These are phyloP conservation scores for Ophiostoma himal-ulmi DNA, from an alignment of 2,329 filamentous ascomycete species.

Conservation along the genomic window DNA sequence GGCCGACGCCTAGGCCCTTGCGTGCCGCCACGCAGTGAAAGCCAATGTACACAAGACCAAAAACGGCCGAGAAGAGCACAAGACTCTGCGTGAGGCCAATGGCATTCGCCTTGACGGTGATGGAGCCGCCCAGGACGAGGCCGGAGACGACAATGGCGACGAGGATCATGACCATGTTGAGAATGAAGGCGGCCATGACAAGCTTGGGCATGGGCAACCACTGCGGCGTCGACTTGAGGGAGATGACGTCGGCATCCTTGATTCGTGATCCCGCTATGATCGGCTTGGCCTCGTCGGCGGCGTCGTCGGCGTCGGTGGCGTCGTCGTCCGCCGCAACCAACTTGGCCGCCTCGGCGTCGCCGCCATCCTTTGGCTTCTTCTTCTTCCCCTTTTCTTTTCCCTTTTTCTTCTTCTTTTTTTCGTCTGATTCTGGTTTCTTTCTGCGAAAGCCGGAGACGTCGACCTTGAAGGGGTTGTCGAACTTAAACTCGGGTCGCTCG, in stretches of 20 bases:
- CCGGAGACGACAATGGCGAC: slow-evolving; percentile 27
- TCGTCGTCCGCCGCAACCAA: neutral
- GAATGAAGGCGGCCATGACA: slow-evolving; percentile 21
- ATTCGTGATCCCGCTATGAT: neutral
- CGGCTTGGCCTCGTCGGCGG: neutral
- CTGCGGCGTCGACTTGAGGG: slow-evolving; percentile 11
- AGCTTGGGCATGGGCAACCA: slow-evolving; percentile 25
- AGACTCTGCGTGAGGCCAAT: slow-evolving; percentile 29
- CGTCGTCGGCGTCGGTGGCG: neutral
- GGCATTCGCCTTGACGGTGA: slow-evolving; percentile 23
- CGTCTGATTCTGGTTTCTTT: neutral
- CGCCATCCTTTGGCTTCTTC: slow-evolving; percentile 1
- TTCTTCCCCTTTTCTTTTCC: neutral
- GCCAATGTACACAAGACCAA: slow-evolving; percentile 32
- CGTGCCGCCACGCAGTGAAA: slow-evolving; percentile 31
- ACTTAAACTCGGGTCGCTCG: slow-evolving; percentile 11
- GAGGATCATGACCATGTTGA: slow-evolving; percentile 24
- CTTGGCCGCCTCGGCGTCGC: neutral
- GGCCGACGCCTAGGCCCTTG: slow-evolving; percentile 27
- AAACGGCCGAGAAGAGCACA: slow-evolving; percentile 29
- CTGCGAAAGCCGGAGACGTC: neutral
- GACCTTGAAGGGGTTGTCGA: slow-evolving; percentile 15
- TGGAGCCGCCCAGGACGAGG: slow-evolving; percentile 27
- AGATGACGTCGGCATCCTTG: neutral
- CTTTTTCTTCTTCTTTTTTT: neutral